Percentiles rank a stretch among this genome's conserved stretches.
phyloP scores from a whole-genome alignment of 116 monocot species.

The Posidonia oceanica region DNA sequence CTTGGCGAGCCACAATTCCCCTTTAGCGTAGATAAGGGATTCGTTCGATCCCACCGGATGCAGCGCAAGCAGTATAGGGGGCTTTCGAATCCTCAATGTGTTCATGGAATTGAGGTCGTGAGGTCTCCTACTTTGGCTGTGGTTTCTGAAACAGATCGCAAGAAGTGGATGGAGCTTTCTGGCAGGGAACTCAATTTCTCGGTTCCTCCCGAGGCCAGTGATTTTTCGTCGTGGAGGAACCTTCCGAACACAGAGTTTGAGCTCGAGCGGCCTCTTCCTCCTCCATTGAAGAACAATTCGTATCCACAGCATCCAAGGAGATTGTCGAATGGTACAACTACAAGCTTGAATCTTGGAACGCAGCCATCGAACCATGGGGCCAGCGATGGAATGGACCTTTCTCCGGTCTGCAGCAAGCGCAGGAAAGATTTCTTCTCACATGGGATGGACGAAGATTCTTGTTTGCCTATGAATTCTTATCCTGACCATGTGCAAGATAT shows the following conservation, averaged over 20 bases:
- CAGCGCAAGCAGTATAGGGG: slow-evolving; percentile 81
- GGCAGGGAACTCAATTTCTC: slow-evolving; percentile 69
- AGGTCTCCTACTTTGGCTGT: slow-evolving; percentile 31
- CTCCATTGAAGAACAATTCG: slow-evolving; percentile 7
- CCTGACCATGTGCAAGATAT: slow-evolving; percentile 29
- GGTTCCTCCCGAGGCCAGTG: slow-evolving; percentile 58
- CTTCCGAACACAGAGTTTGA: slow-evolving; percentile 58
- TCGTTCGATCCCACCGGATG: slow-evolving; percentile 73
- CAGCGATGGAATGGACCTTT: slow-evolving; percentile 43
- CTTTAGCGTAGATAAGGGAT: slow-evolving; percentile 57
- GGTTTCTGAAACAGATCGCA: slow-evolving; percentile 37
- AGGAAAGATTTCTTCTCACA: slow-evolving; percentile 41
- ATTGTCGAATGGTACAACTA: slow-evolving; percentile 30
- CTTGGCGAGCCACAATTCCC: slow-evolving; percentile 78
- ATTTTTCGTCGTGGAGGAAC: slow-evolving; percentile 69
- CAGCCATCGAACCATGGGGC: slow-evolving; percentile 22
- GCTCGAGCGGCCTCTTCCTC: slow-evolving; percentile 36
- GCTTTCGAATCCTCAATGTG: slow-evolving; percentile 75
- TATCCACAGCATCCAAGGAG: slow-evolving; percentile 28
- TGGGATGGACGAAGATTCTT: slow-evolving; percentile 51
- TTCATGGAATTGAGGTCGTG: slow-evolving; percentile 74
- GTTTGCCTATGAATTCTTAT: slow-evolving; percentile 28
- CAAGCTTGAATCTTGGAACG: slow-evolving; percentile 46
- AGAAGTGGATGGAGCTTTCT: slow-evolving; percentile 76
- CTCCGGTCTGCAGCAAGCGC: slow-evolving; percentile 38